Evolutionary conservation across 495 filamentous ascomycete genomes (phyloP).

Genomic region (Tuber calosporum): DNA sequence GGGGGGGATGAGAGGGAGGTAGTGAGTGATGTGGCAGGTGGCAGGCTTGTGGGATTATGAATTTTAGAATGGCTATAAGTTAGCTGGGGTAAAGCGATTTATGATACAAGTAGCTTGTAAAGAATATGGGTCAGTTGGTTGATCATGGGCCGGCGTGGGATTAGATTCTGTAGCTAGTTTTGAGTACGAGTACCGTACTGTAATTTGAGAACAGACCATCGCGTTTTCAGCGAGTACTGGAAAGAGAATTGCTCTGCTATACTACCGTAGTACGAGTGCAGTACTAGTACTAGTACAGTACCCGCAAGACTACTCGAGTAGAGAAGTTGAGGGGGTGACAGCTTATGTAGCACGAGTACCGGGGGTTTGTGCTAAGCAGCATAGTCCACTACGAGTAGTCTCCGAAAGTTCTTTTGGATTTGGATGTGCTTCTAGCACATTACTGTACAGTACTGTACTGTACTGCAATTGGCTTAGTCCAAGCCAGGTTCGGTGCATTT

Average conservation of each 20-base stretch:
- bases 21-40: slow-evolving; percentile 2
- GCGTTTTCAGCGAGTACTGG: background rate
- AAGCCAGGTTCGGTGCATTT: background rate
- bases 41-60: background rate
- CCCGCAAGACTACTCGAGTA: too few relatives aligned
- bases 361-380: too few relatives aligned
- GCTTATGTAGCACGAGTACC: too few relatives aligned
- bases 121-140: background rate
- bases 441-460: too few relatives aligned
- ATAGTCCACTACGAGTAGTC: background rate
- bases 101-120: background rate
- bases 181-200: background rate
- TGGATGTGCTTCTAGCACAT: background rate
- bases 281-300: too few relatives aligned
- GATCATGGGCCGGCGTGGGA: background rate
- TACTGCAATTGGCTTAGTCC: background rate
- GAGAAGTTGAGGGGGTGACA: too few relatives aligned
- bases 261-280: too few relatives aligned
- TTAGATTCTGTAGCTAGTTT: background rate
- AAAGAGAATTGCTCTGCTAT: too few relatives aligned
- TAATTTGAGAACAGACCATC: background rate
- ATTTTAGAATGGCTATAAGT: background rate
- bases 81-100: background rate
- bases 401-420: background rate
- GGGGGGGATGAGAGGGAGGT: background rate